These are phyloP conservation scores for Chrysopogon serrulatus DNA, from an alignment of 176 grass and related monocot genomes.

Conservation along the genomic window DNA sequence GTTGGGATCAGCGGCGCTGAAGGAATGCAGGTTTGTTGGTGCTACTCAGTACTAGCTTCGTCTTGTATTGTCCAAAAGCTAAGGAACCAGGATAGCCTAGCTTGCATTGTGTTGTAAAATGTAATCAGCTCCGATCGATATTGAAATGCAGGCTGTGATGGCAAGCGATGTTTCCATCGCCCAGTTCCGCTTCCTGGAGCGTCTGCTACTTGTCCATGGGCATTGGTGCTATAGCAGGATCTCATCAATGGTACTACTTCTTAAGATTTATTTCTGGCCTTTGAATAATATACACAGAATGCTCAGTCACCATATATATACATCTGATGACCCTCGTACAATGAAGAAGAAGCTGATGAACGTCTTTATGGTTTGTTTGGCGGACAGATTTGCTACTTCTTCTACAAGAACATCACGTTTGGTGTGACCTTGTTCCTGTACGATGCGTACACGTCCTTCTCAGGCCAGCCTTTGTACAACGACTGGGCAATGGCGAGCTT, in stretches of 20 bases:
- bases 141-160: conserved; percentile 70
- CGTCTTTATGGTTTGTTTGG: not conserved
- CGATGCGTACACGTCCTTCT: conserved; percentile 64
- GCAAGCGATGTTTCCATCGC: conserved; percentile 91
- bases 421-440: conserved; percentile 80
- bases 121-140: not conserved
- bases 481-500: conserved; percentile 65
- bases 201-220: conserved; percentile 84
- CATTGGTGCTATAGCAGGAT: conserved; percentile 99
- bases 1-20: conserved; percentile 92
- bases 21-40: conserved; percentile 85
- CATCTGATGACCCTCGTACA: not conserved
- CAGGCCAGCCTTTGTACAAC: conserved; percentile 64
- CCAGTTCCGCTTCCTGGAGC: conserved; percentile 86
- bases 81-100: not conserved
- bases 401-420: conserved; percentile 96
- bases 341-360: not conserved
- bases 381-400: conserved; percentile 90
- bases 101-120: not conserved
- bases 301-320: too few species aligned
- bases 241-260: conserved; percentile 84
- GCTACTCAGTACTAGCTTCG: not conserved
- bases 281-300: not conserved
- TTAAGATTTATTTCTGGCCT: too few species aligned
- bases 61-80: not conserved